Conservation (phyloP, 192 early-diverging fungal species). For the Oehlia diaphana region DNA sequence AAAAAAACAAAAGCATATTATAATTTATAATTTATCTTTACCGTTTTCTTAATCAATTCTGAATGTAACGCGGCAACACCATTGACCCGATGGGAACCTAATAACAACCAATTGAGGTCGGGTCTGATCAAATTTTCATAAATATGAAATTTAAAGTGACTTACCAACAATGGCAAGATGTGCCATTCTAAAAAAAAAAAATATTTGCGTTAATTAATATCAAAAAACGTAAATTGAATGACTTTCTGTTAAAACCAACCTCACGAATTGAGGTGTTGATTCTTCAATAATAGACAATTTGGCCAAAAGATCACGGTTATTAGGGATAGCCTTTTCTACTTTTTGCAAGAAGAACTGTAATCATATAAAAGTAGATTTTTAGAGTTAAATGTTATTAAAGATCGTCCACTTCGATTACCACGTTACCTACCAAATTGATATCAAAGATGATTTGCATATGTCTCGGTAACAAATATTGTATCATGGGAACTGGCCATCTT, state of each 20-base stretch:
- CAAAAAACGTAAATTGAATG: background rate
- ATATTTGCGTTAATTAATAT: background rate
- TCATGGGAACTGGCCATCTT: conserved; percentile 94
- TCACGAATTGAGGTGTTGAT: conserved; percentile 84
- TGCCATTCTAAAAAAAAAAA: conserved; percentile 73
- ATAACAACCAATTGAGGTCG: background rate
- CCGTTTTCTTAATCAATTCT: conserved; percentile 71
- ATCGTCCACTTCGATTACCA: background rate
- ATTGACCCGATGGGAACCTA: conserved; percentile 92
- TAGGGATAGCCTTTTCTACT: conserved; percentile 84
- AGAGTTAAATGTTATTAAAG: background rate
- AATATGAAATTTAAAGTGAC: background rate
- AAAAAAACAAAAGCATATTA: background rate
- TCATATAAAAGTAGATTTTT: background rate
- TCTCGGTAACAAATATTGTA: conserved; percentile 89
- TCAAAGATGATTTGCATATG: conserved; percentile 99
- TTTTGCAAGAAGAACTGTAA: conserved; percentile 86
- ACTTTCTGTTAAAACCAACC: background rate
- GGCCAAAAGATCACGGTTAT: conserved; percentile 82
- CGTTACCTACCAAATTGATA: conserved; percentile 74
- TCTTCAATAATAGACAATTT: conserved; percentile 97
- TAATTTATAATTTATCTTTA: conserved; percentile 25
- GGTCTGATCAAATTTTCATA: background rate
- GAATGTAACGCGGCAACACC: conserved; percentile 92
- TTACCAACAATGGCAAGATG: conserved; percentile 81